Percentiles rank a stretch among this genome's conserved stretches.
Evolutionary conservation across 257 asterid genomes (phyloP).

Genomic region (Lycium ferocissimum): DNA sequence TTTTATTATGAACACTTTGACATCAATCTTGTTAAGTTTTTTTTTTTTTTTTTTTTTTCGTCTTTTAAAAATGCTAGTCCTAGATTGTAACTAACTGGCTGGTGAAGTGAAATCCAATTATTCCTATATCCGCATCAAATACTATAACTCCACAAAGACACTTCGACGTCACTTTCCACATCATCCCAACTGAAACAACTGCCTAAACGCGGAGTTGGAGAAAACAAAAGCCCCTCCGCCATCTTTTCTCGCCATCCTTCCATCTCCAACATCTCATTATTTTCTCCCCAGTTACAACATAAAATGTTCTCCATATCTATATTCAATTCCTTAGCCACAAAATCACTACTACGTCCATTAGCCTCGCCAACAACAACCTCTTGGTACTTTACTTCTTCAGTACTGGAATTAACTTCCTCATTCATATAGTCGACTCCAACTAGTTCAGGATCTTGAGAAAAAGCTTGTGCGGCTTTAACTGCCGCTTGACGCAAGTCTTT

Average conservation of each 20-base stretch:
- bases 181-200: constrained; percentile 45
- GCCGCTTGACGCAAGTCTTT: constrained; percentile 62
- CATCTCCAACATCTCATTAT: constrained; percentile 33
- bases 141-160: constrained; percentile 51
- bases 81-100: background rate
- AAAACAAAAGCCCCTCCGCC: constrained; percentile 60
- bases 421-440: background rate
- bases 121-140: constrained; percentile 31
- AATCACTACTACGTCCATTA: background rate
- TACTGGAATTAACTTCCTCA: background rate
- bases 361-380: background rate
- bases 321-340: background rate
- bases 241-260: constrained; percentile 31
- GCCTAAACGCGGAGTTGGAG: constrained; percentile 59
- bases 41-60: background rate
- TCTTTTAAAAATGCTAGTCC: background rate
- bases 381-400: constrained; percentile 29
- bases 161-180: constrained; percentile 49
- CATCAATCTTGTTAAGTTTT: background rate
- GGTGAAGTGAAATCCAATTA: too few species aligned
- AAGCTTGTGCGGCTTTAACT: constrained; percentile 54
- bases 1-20: background rate
- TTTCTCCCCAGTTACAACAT: background rate
- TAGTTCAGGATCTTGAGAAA: background rate
- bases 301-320: background rate